Evolutionary conservation across 352 stramenopile species (phyloP).

Genomic region (Poterioochromonas sp.): DNA sequence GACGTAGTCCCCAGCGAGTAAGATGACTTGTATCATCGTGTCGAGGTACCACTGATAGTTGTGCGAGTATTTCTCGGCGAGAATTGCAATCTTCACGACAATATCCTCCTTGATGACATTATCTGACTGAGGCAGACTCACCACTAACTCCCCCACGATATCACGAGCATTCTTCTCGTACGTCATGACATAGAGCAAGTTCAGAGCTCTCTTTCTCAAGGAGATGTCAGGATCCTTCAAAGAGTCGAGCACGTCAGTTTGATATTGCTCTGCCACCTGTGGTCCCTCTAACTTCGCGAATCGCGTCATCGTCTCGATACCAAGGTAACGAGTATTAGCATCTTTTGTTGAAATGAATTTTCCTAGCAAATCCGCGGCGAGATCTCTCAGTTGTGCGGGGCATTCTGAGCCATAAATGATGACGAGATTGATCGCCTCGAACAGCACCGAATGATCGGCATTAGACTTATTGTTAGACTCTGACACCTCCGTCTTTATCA

Average conservation of each 20-base stretch:
- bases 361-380: conserved; percentile 81
- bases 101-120: conserved; percentile 83
- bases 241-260: conserved; percentile 84
- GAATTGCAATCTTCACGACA: conserved; percentile 95
- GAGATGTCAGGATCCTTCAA: conserved; percentile 92
- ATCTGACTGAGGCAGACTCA: conserved; percentile 82
- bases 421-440: conserved; percentile 94
- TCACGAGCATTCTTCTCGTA: conserved; percentile 83
- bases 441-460: conserved; percentile 87
- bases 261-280: conserved; percentile 69
- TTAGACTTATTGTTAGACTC: conserved; percentile 87
- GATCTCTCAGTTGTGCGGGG: conserved; percentile 70
- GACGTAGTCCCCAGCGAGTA: conserved; percentile 72
- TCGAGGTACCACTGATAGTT: conserved; percentile 93
- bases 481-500: conserved; percentile 60
- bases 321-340: conserved; percentile 94
- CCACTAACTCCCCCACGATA: conserved; percentile 90
- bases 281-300: conserved; percentile 72
- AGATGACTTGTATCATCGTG: conserved; percentile 82
- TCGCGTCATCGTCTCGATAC: conserved; percentile 88
- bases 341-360: conserved; percentile 93
- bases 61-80: conserved; percentile 92
- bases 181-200: conserved; percentile 96
- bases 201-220: conserved; percentile 82
- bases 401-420: conserved; percentile 72